Conservation (phyloP, 2,329 filamentous ascomycete species). For the Ascochyta koolunga region DNA sequence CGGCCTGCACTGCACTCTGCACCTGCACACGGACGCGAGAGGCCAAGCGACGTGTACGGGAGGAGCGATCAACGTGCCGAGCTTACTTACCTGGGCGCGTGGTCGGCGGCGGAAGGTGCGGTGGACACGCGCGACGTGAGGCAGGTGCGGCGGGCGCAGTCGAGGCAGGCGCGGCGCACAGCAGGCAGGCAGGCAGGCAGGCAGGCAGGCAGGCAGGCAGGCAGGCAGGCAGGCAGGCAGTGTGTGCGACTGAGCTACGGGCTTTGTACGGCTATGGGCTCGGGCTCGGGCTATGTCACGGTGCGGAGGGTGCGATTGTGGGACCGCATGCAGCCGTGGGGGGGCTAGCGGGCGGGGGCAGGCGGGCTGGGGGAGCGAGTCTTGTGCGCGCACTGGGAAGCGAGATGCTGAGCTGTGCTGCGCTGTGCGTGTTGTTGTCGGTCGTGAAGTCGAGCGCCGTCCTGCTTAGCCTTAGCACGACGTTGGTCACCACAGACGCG, state of each 20-base stretch:
- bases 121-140: conserved; percentile 12
- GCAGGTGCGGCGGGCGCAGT: conserved; percentile 17
- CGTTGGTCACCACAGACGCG: conserved; percentile 22
- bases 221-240: conserved; percentile 13
- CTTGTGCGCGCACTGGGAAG: no score
- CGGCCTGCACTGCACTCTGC: no score
- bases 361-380: conserved; percentile 15
- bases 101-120: no score
- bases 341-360: conserved; percentile 11
- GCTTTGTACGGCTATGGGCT: no score
- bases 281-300: conserved; percentile 5
- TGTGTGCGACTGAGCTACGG: conserved; percentile 21
- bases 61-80: no score
- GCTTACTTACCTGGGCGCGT: conserved; percentile 5
- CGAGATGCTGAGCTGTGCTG: no score
- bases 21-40: no score
- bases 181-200: neutral
- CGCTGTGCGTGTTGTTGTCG: conserved; percentile 21
- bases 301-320: conserved; percentile 10
- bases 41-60: no score
- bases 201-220: no score
- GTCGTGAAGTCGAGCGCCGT: neutral
- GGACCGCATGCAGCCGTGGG: conserved; percentile 22
- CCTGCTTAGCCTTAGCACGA: neutral
- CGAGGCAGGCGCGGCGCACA: conserved; percentile 14